phyloP scores from a whole-genome alignment of 305 asterid genomes.

The Solanum aculeatissimum region DNA sequence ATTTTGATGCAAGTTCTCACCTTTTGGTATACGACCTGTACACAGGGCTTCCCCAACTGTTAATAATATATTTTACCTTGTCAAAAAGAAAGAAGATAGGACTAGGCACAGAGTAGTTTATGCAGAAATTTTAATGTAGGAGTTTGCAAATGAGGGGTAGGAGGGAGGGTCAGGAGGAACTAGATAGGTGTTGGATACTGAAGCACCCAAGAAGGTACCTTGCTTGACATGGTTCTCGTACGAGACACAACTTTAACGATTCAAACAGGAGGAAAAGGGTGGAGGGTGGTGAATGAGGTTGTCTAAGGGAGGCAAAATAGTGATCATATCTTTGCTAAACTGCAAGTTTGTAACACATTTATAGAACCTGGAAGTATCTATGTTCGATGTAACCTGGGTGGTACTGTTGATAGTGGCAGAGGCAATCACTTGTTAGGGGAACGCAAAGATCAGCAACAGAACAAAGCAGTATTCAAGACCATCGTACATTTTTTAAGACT shows the following conservation, averaged over 20 bases:
- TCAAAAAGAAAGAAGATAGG: background rate
- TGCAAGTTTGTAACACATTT: background rate
- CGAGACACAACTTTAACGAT: background rate
- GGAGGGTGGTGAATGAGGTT: background rate
- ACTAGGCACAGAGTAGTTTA: background rate
- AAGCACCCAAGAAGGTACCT: background rate
- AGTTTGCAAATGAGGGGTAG: background rate
- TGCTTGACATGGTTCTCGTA: background rate
- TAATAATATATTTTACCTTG: background rate
- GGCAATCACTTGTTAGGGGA: background rate
- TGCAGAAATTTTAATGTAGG: background rate
- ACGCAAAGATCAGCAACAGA: background rate
- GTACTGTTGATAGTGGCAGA: background rate
- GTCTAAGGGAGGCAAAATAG: background rate
- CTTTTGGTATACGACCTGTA: background rate
- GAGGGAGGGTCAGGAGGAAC: background rate
- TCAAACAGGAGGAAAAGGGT: background rate
- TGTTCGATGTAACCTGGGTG: background rate
- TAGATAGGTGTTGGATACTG: background rate
- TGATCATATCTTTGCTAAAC: background rate
- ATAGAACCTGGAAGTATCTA: background rate
- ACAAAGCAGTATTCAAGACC: background rate
- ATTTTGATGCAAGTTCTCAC: background rate
- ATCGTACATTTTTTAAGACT: background rate
- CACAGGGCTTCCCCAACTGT: background rate